phyloP scores from a whole-genome alignment of 108 stramenopile species.

The Pseudonitzschia multiseries region DNA sequence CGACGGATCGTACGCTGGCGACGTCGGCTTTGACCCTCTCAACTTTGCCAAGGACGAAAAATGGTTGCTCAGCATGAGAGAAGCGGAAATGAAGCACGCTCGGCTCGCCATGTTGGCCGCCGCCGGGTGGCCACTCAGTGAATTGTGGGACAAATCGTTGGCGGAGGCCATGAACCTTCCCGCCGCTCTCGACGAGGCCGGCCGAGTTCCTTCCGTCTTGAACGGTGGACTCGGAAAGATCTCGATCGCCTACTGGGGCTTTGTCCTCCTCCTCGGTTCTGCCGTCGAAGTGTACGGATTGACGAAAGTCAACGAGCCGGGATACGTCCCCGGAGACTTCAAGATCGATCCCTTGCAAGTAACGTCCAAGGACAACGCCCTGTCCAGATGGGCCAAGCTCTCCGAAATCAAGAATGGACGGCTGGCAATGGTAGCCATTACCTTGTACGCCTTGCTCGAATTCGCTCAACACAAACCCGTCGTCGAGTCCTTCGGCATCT shows the following conservation, averaged over 20 bases:
- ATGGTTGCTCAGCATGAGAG: constrained; percentile 54
- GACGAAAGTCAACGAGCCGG: constrained; percentile 35
- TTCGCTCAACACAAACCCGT: constrained; percentile 68
- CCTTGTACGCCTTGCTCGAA: constrained; percentile 84
- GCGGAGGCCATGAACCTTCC: constrained; percentile 55
- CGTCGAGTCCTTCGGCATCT: constrained; percentile 27
- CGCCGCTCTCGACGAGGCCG: constrained; percentile 52
- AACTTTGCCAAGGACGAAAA: constrained; percentile 72
- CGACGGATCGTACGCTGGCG: constrained; percentile 70
- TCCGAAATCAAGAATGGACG: constrained; percentile 93
- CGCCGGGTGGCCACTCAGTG: constrained; percentile 85
- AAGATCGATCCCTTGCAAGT: constrained; percentile 79
- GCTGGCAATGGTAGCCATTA: constrained; percentile 89
- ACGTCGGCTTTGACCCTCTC: constrained; percentile 90
- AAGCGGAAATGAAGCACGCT: constrained; percentile 92
- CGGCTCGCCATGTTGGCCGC: constrained; percentile 90
- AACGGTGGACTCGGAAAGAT: constrained; percentile 90
- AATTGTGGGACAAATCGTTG: constrained; percentile 77
- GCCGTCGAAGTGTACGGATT: constrained; percentile 75
- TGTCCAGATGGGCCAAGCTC: constrained; percentile 63
- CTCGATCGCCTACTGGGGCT: constrained; percentile 81
- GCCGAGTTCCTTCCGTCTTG: constrained; percentile 77
- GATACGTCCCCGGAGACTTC: constrained; percentile 75
- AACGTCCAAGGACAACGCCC: constrained; percentile 61
- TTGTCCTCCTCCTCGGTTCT: constrained; percentile 55